A percentile compares a stretch with the other conserved stretches of the same genome.
These are phyloP conservation scores for Pestalotiopsis fici DNA, from an alignment of 2,329 filamentous ascomycete genomes.

Conservation along the genomic window DNA sequence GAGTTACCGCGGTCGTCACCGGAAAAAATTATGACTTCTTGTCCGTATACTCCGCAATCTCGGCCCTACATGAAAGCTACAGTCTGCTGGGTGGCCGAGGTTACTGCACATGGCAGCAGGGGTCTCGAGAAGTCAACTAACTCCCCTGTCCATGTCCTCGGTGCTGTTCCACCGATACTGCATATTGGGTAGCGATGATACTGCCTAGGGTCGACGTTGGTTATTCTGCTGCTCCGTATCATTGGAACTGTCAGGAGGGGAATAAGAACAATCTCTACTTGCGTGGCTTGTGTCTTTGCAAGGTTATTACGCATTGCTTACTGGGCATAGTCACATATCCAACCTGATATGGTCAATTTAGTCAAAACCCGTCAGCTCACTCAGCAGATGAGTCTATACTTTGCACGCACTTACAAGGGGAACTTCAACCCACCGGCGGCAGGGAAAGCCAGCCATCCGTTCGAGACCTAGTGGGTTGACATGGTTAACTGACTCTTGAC, in stretches of 20 bases:
- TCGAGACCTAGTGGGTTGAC: neutral
- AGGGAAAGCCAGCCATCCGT: neutral
- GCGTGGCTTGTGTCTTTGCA: neutral
- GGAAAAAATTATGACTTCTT: neutral
- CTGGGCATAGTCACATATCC: neutral
- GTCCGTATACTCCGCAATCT: neutral
- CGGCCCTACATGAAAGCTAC: neutral
- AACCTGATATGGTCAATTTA: neutral
- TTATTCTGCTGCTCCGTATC: neutral
- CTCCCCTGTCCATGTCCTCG: constrained; percentile 3
- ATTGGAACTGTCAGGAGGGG: neutral
- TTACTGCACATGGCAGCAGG: constrained; percentile 6
- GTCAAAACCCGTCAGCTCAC: neutral
- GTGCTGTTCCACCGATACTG: neutral
- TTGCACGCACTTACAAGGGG: neutral
- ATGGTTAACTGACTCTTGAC: neutral
- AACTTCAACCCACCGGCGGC: neutral
- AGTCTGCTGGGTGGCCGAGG: neutral
- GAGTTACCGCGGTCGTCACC: neutral
- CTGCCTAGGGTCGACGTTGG: neutral
- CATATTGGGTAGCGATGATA: neutral
- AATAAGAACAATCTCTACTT: neutral
- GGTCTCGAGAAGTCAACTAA: neutral
- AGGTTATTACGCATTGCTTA: neutral
- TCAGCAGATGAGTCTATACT: neutral